Base-by-base conservation (phyloP, 2,329 filamentous ascomycete genomes). In the Pestalotiopsis sp. region DNA sequence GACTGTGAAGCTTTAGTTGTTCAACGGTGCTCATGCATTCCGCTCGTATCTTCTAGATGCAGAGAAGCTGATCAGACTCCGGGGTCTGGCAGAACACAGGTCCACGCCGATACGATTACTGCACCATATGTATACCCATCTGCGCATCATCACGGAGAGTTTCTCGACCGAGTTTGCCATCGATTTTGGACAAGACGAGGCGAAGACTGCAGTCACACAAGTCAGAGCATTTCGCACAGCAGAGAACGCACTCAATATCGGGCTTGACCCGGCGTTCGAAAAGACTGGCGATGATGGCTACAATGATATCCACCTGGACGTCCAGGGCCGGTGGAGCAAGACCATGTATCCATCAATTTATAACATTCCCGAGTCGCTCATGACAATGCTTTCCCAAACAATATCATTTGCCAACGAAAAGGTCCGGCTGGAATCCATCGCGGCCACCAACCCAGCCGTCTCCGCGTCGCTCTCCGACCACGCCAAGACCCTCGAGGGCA, bases 71-170 rank as follows among this genome's bases (percentile, higher is more conserved):
- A 83, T 85, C 4, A 79, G 79, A 1, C 65, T 81, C 6, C 75
- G 76, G 6, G 82, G 83, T 0, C 69, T 84, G 1, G 75, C 76
- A 5, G 78, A 77, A 4, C 74, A 72, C 7, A 83, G 83, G 52
- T 82, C 83, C 1, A 79, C 81, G 17, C 81, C 83, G 23, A 74
- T 80, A 0, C 80, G 83, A 2, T 71, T 85, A 0, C 72, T 86
- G 0, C 84, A 85, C 68, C 83, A 85, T 68, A 83, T 83, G 73
- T 85, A 85, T 69, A 81, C 80, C 0, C 83, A 82, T 64, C 75
- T 83, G 5, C 80, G 84, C 0, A 78, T 85, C 0, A 80, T 85
- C 20, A 76, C 82, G n/a, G 83, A 85, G 71, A 85, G 82, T 49
- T 75, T 77, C 27, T 73, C 75, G 0, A 68, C 68, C 13, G 31